Percentiles rank a stretch among this genome's conserved stretches.
phyloP scores from a whole-genome alignment of 371 early-diverging fungal species.

The Actinomucor elegans region DNA sequence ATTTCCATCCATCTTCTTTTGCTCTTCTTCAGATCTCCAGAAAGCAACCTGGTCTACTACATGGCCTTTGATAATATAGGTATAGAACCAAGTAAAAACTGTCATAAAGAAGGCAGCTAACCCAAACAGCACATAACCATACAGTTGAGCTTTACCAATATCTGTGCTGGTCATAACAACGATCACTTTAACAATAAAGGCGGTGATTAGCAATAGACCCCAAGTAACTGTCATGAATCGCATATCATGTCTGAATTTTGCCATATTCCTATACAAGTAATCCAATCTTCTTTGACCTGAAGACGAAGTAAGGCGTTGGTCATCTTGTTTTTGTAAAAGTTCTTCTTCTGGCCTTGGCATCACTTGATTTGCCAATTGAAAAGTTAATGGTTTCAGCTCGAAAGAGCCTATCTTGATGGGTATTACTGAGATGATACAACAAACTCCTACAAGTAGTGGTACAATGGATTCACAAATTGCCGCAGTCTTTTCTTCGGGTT shows the following conservation, averaged over 20 bases:
- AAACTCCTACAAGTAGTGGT: conserved; percentile 35
- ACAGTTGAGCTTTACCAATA: conserved; percentile 21
- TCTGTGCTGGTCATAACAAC: conserved; percentile 34
- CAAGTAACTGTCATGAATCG: conserved; percentile 46
- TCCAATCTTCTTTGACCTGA: conserved; percentile 17
- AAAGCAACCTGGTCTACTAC: conserved; percentile 24
- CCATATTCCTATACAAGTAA: conserved; percentile 32
- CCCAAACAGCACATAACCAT: conserved; percentile 42
- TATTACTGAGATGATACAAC: conserved; percentile 37
- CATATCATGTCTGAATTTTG: conserved; percentile 44
- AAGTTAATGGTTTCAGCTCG: conserved; percentile 37
- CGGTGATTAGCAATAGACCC: conserved; percentile 35
- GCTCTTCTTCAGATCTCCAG: conserved; percentile 28
- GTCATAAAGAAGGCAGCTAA: conserved; percentile 29
- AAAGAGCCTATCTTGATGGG: conserved; percentile 37
- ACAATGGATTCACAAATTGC: conserved; percentile 43
- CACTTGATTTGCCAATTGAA: conserved; percentile 39
- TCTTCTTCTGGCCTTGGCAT: conserved; percentile 39
- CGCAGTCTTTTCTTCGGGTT: conserved; percentile 30
- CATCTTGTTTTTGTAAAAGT: conserved; percentile 27
- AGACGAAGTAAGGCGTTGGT: conserved; percentile 16
- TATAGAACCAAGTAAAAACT: conserved; percentile 47
- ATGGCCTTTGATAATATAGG: conserved; percentile 30
- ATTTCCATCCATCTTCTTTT: conserved; percentile 8
- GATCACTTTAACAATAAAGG: conserved; percentile 41